Evolutionary conservation across 768 basidiomycete genomes (phyloP).

Genomic region (Albatrellus ellisii): DNA sequence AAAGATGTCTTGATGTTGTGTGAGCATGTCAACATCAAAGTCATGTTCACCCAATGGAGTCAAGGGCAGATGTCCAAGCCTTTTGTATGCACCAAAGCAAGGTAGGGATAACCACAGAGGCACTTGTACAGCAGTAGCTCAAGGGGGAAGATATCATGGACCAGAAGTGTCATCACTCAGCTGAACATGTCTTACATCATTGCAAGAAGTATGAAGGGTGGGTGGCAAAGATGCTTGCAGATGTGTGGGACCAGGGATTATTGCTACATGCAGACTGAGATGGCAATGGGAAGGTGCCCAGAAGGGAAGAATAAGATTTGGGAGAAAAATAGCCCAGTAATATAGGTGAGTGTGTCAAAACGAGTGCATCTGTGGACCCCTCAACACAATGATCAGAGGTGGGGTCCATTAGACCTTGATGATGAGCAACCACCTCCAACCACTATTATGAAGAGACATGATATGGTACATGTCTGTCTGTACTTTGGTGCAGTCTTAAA

Average conservation of each 20-base stretch:
- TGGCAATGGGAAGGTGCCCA: neutral
- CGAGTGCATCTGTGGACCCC: neutral
- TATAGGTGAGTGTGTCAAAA: too few species aligned
- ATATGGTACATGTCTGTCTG: slow-evolving; percentile 35
- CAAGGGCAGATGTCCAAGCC: slow-evolving; percentile 35
- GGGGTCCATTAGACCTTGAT: slow-evolving; percentile 46
- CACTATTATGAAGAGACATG: slow-evolving; percentile 56
- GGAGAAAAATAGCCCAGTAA: neutral
- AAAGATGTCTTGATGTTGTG: slow-evolving; percentile 65
- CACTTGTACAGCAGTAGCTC: slow-evolving; percentile 52
- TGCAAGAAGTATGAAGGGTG: slow-evolving; percentile 32
- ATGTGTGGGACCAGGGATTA: slow-evolving; percentile 36
- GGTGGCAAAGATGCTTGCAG: slow-evolving; percentile 28
- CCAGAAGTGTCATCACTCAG: slow-evolving; percentile 29
- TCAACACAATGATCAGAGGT: slow-evolving; percentile 30
- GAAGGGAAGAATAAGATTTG: neutral
- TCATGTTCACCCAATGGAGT: slow-evolving; percentile 48
- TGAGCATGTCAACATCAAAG: slow-evolving; percentile 62
- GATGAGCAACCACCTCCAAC: slow-evolving; percentile 60
- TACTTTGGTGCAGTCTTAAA: too few species aligned
- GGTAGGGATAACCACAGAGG: slow-evolving; percentile 66
- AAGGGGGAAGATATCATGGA: slow-evolving; percentile 53
- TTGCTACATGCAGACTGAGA: slow-evolving; percentile 11
- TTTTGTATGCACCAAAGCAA: slow-evolving; percentile 39
- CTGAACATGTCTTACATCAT: slow-evolving; percentile 30